Base-by-base conservation (phyloP, 2,329 filamentous ascomycete genomes). In the Cladorrhinum sp. region DNA sequence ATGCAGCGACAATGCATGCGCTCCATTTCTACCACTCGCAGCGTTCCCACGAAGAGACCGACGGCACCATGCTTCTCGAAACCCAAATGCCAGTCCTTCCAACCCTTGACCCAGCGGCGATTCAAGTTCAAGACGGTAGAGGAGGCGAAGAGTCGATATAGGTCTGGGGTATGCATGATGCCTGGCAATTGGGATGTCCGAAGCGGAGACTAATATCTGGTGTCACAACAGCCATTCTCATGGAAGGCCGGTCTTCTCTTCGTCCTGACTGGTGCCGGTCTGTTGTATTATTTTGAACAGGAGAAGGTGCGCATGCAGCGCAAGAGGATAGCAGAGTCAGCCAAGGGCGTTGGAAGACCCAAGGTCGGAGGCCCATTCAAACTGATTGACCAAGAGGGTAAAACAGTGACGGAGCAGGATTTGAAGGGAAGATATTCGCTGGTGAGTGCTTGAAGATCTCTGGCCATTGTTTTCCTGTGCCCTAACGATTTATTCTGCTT, bases 221-320 rank as follows among this genome's bases (percentile, higher is more conserved):
- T 32, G 13, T 50, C 9, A 10, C 20, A 27, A 23, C 64, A 92
- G 88, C 95, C 95, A 27, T 98, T 99, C 79, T 96, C 93, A 57
- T 93, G 91, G 86, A 93, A 92, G 77, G 89, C 93, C 29, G 93
- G 92, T 18, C 68, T 92, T 55, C 82, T 99, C 65, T 98, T 99
- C 78, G 81, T 98, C 65, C 72, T 83, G 51, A 89, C 92, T 2
- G 92, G 91, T 68, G 87, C 79, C 12, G 88, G 86, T 25, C 81
- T 99, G 70, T 87, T 92, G 62, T 85, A 91, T 76, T 99, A 98
- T 75, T 98, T 99, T 76, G 91, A 93, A 70, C 86, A 87, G 69
- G 95, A 99, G 76, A 98, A 98, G 80, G 86, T 86, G 69, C 88
- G 95, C 70, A 88, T 99, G 86, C 88, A 95, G 73, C 85, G 93